Percentiles rank a stretch among this genome's conserved stretches.
phyloP scores from a whole-genome alignment of 164 flowering plant genomes.

The Sextonia rubra region DNA sequence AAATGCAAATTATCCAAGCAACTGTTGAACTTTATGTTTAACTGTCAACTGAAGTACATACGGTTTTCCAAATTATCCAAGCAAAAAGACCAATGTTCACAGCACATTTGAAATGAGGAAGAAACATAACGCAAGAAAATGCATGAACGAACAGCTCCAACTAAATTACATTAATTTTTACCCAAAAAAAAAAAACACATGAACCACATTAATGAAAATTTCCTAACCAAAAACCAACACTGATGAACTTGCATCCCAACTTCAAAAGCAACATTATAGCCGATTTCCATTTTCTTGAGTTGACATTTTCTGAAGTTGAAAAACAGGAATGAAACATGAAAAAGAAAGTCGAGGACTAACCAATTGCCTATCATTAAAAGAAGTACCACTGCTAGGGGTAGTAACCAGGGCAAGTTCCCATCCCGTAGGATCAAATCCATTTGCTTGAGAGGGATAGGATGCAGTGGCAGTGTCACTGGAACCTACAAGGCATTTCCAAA shows the following conservation, averaged over 20 bases:
- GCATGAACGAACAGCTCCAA: too few species aligned
- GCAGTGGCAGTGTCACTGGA: constrained; percentile 22
- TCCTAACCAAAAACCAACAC: not conserved
- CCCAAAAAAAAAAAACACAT: too few species aligned
- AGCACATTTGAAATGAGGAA: too few species aligned
- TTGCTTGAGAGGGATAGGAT: constrained; percentile 41
- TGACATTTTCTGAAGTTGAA: not conserved
- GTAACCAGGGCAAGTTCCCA: constrained; percentile 99
- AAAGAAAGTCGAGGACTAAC: constrained; percentile 32
- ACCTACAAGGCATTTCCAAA: constrained; percentile 29
- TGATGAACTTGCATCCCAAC: not conserved
- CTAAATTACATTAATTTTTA: too few species aligned
- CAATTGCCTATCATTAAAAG: constrained; percentile 77
- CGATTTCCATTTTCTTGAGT: not conserved
- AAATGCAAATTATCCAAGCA: too few species aligned
- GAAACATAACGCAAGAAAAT: too few species aligned
- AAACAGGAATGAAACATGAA: not conserved
- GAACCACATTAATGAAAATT: too few species aligned
- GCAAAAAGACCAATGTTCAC: too few species aligned
- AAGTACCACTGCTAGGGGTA: constrained; percentile 62
- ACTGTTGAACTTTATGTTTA: too few species aligned
- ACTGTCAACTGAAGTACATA: too few species aligned
- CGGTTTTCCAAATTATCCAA: too few species aligned
- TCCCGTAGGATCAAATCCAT: constrained; percentile 80
- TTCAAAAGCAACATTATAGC: not conserved